Conservation (phyloP, 2,329 filamentous ascomycete species). For the Aureobasidium sp. region DNA sequence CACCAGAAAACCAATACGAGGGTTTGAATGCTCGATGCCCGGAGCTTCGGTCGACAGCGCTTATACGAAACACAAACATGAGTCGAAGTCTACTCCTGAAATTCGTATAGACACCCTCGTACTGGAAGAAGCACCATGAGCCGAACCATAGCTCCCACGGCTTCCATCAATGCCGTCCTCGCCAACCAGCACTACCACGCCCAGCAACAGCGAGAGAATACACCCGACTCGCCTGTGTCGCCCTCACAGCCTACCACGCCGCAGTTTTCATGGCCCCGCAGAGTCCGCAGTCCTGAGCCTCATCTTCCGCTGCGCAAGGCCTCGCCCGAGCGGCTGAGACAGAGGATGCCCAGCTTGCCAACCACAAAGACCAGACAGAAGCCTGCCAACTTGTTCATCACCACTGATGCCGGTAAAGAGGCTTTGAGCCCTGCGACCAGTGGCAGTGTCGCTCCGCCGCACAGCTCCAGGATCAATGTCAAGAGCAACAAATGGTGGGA, state of each 20-base stretch:
- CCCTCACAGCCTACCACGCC: constrained; percentile 6
- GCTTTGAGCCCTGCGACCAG: background rate
- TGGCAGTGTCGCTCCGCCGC: constrained; percentile 2
- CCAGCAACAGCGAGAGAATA: background rate
- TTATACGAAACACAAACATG: constrained; percentile 9
- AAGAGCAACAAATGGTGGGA: constrained; percentile 14
- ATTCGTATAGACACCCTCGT: background rate
- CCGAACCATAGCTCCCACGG: constrained; percentile 1
- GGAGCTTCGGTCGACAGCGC: background rate
- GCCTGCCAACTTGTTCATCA: constrained; percentile 4
- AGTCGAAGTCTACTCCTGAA: background rate
- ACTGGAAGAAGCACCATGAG: background rate
- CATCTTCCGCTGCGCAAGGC: constrained; percentile 36
- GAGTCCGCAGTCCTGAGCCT: constrained; percentile 31
- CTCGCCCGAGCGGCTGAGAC: constrained; percentile 35
- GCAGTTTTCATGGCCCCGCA: constrained; percentile 9
- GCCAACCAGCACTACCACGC: background rate
- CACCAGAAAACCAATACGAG: background rate
- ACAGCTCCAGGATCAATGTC: constrained; percentile 2
- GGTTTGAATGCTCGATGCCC: background rate
- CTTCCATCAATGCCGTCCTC: constrained; percentile 11
- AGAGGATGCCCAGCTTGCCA: constrained; percentile 15
- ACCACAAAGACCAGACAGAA: constrained; percentile 6
- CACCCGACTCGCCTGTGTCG: background rate
- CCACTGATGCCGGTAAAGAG: background rate